Evolutionary conservation across 2,329 filamentous ascomycete species (phyloP).

Genomic region (Nigrograna mackinnonii): DNA sequence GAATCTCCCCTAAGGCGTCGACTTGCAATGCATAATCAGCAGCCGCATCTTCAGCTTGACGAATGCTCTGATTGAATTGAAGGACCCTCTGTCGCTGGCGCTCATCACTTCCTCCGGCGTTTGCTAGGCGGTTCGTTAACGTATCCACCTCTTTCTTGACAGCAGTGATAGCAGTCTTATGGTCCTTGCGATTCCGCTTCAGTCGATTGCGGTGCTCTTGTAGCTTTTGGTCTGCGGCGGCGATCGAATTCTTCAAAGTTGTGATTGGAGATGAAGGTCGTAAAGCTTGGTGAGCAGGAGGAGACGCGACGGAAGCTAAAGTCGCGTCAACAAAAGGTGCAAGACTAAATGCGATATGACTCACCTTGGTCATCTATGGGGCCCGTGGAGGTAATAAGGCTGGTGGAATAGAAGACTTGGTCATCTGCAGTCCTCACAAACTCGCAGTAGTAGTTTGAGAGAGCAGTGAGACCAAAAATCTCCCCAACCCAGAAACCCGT

Average conservation of each 20-base stretch:
- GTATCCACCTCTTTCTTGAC: constrained; percentile 76
- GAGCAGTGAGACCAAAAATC: constrained; percentile 68
- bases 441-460: constrained; percentile 78
- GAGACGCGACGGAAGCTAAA: constrained; percentile 39
- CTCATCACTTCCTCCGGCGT: constrained; percentile 72
- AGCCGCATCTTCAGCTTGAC: constrained; percentile 68
- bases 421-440: constrained; percentile 71
- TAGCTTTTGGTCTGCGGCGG: constrained; percentile 70
- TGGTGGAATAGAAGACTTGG: constrained; percentile 70
- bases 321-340: constrained; percentile 11
- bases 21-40: constrained; percentile 61
- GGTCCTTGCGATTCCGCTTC: constrained; percentile 74
- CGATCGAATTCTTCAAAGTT: constrained; percentile 76
- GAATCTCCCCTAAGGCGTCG: constrained; percentile 66
- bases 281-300: constrained; percentile 63
- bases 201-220: constrained; percentile 70
- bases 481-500: constrained; percentile 69
- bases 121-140: constrained; percentile 67
- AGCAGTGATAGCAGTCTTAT: constrained; percentile 68
- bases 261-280: constrained; percentile 77
- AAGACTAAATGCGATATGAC: constrained; percentile 14
- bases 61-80: constrained; percentile 75
- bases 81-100: constrained; percentile 74
- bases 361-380: constrained; percentile 62
- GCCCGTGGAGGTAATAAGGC: constrained; percentile 68